A percentile compares a stretch with the other conserved stretches of the same genome.
These are phyloP conservation scores for Ganoderma leucocontextum DNA, from an alignment of 1,284 basidiomycete genomes.

Conservation along the genomic window DNA sequence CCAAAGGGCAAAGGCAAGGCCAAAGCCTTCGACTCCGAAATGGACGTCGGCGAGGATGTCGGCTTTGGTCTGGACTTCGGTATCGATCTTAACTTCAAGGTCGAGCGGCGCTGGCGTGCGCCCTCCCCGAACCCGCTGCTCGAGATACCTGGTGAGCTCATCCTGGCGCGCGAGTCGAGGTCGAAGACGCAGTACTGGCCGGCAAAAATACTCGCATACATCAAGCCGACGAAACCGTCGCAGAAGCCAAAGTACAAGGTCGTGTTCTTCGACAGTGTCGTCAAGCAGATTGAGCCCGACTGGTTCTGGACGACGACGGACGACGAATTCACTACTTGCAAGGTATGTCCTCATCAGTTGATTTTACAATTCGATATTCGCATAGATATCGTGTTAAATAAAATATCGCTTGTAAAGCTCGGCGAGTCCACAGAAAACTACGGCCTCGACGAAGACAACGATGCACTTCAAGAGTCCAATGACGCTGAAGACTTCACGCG, in stretches of 20 bases:
- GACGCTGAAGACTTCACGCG: conserved; percentile 28
- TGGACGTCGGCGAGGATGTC: conserved; percentile 16
- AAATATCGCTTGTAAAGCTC: conserved; percentile 45
- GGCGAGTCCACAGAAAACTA: conserved; percentile 62
- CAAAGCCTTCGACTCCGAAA: conserved; percentile 13
- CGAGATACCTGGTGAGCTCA: conserved; percentile 69
- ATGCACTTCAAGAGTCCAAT: conserved; percentile 35
- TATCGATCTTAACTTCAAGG: conserved; percentile 16
- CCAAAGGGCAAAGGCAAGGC: conserved; percentile 21
- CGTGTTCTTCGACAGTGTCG: conserved; percentile 61
- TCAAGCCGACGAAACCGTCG: conserved; percentile 50
- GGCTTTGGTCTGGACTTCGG: conserved; percentile 17
- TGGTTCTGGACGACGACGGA: conserved; percentile 66
- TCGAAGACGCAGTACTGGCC: conserved; percentile 65
- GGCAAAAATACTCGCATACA: conserved; percentile 62
- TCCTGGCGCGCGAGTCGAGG: conserved; percentile 59
- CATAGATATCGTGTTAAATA: not conserved
- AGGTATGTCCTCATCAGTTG: conserved; percentile 47
- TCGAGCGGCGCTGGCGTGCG: conserved; percentile 43
- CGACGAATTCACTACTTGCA: conserved; percentile 64
- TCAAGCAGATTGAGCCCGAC: conserved; percentile 50
- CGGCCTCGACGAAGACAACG: conserved; percentile 54
- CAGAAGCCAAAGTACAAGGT: conserved; percentile 55
- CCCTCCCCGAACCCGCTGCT: conserved; percentile 56
- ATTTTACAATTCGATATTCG: not conserved